Base-by-base conservation (phyloP, 257 asterid species). In the Leonotis leonurus region DNA sequence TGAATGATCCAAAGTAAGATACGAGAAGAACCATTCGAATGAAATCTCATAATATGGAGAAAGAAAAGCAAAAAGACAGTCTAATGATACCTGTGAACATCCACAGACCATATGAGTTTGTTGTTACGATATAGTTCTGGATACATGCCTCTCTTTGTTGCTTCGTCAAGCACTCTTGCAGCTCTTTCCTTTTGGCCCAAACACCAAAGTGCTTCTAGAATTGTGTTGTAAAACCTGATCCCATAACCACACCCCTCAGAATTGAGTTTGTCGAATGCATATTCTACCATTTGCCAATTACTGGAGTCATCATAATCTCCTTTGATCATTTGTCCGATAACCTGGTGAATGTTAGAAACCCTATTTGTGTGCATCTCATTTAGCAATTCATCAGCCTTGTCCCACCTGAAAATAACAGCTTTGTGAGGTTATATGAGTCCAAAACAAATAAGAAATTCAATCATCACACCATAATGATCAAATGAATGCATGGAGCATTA, bases 241-340 rank as follows among this genome's bases (percentile, higher is more conserved):
- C 92, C 90, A 48, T 82, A 76, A 58, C 92, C 80, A 73, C 97
- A 81, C 14, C 98, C 98, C 83, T 89, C 95, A 25, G 92, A 84
- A 39, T 70, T 84, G 59, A 92, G 96, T 76, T 89, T 89, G 78
- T 92, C 95, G 62, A 92, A 86, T 45, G 83, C 90, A 68, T 86
- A 86, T 69, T 92, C 98, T 21, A 88, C 98, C 93, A 86, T 92
- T 76, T 89, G 98, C 98, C 98, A 92, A 70, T 86, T 92, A 78
- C 44, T 76, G 6, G 44, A 73, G 72, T 92, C 98, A 71, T 92
- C 98, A 43, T 68, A 85, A 27, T 88, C 86, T 56, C 97, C 98
- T 60, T 72, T 82, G 68, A 92, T 92, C 98, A 89, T 89, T 82
- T 83, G 89, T 27, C 95, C 95, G 48, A 89, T 89, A 35, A 86